Base-by-base conservation (phyloP, 2,329 filamentous ascomycete genomes). In the Fusarium phyllophilum region DNA sequence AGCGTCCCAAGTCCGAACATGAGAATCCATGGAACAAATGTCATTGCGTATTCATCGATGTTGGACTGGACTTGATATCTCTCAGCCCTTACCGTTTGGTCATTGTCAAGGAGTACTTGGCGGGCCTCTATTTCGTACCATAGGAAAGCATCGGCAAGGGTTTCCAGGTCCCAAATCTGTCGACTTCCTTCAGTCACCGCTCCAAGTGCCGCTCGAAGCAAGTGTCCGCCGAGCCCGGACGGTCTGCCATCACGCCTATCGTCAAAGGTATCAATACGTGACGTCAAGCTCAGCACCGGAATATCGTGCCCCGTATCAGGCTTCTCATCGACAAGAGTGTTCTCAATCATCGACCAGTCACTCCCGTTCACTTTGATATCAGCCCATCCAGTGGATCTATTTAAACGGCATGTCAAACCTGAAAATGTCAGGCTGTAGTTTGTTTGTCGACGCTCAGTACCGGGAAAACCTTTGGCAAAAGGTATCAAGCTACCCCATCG, bases 21-120 rank as follows among this genome's bases (percentile, higher is more conserved):
- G 7, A 74, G 62, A 15, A 73, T 71, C 70, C 66, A 73, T 14
- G 70, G 71, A 34, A 68, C 57, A n/a, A 68, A 74, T 5, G 71
- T 74, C 58, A 74, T 74, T 31, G 67, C 39, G 15, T 74, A 73
- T 41, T 46, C 17, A 15, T 54, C 55, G 15, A 55, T 67, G 13
- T 60, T 44, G 13, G 49, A 54, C 8, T 67, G 42, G 15, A 67
- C 42, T 13, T 66, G 36, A 29, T 62, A 71, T 52, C 42, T 42
- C 31, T 51, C 56, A 7, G 48, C 33, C 10, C n/a, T 58, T 8
- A 15, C 20, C 4, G n/a, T 3, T 29, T 41, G 42, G 14, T 26
- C 42, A 5, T 22, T 44, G 36, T 70, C 42, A 3, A 48, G 20
- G 10, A 62, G 39, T 6, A 44, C 26, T 22, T 51, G 51, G 0